Base-by-base conservation (phyloP, 805 yeast genomes). In the Clavispora carvajalis region DNA sequence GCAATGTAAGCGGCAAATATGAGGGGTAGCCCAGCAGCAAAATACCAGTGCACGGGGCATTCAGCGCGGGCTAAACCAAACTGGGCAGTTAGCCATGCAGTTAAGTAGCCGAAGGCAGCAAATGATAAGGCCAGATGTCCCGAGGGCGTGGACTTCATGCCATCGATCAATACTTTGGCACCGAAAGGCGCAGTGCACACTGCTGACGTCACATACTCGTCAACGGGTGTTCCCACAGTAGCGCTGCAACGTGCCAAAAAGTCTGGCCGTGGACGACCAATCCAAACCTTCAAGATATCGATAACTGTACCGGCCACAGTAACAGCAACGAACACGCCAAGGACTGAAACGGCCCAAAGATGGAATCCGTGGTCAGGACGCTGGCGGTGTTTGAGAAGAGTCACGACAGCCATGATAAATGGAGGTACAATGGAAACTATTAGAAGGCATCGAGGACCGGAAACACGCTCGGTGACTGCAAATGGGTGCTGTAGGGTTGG, bases 91-190 rank as follows among this genome's bases (percentile, higher is more conserved):
- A 74, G 46, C 76, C 77, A 77, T 24, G 76, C 53, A 10, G 74
- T 48, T 37, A 77, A 60, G 55, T 60, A 77, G 7, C 65, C 57
- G 39, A 77, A 59, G 1, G 78, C 77, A 12, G 74, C 59, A 52
- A 77, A 78, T n/a, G 80, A 66, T 29, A 71, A 63, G 2, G 78
- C 66, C 8, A 77, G 62, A 49, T 77, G 83, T 18, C 83, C 83
- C 7, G 79, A 73, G 1, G 83, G 83, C 6, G 79, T 71, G 21
- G 76, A 67, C 45, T 76, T 66, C 67, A 74, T 69, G 2, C 82
- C 83, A 47, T 77, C 83, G 13, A 52, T 46, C 21, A 78, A 55
- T 29, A 41, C 36, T 19, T 41, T 19, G 8, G 39, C 33, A 1
- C 62, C 62, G 43, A 53, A 47, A 2, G 62, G 62, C 2, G 55